phyloP scores from a whole-genome alignment of 2,329 filamentous ascomycete species.

The Xylaria sp. region DNA sequence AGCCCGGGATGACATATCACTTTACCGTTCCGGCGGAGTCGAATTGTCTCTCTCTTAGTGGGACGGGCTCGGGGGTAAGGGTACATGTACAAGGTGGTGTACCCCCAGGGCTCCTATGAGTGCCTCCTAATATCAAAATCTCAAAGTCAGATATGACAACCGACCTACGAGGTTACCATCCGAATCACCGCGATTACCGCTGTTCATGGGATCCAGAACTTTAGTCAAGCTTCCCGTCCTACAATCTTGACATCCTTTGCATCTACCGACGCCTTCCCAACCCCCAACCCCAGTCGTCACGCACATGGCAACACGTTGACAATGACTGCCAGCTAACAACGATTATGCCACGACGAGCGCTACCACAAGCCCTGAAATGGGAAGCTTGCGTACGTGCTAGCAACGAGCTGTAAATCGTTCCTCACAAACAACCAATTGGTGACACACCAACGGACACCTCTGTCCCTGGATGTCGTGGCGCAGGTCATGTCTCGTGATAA shows the following conservation, averaged over 20 bases:
- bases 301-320: neutral
- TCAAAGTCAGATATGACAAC: slow-evolving; percentile 3
- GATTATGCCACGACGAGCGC: too few species aligned
- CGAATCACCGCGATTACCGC: neutral
- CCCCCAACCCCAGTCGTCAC: neutral
- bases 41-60: slow-evolving; percentile 22
- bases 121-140: slow-evolving; percentile 6
- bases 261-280: neutral
- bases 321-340: neutral
- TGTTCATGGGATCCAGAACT: neutral
- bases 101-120: slow-evolving; percentile 14
- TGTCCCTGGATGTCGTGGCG: neutral
- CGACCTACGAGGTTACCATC: neutral
- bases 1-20: slow-evolving; percentile 21
- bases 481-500: neutral
- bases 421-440: too few species aligned
- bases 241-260: neutral
- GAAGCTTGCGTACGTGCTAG: neutral
- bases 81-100: slow-evolving; percentile 27
- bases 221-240: neutral
- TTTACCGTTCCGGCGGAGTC: slow-evolving; percentile 22
- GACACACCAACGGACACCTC: neutral
- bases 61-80: slow-evolving; percentile 13
- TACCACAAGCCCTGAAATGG: neutral
- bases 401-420: too few species aligned